Percentiles rank a stretch among this genome's conserved stretches.
phyloP scores from a whole-genome alignment of 371 early-diverging fungal genomes.

The Apophysomyces trapeziformis region DNA sequence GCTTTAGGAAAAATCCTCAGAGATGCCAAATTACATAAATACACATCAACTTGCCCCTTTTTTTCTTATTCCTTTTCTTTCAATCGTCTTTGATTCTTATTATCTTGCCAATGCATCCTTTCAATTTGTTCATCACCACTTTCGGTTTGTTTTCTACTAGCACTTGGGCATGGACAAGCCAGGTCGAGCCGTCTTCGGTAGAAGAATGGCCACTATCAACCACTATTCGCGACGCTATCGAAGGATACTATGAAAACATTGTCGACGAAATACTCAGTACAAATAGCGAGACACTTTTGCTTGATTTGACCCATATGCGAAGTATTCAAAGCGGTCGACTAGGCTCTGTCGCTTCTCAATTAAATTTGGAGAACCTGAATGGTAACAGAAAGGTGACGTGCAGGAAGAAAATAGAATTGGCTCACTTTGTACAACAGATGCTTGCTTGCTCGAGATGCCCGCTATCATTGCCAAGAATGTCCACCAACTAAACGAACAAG shows the following conservation, averaged over 20 bases:
- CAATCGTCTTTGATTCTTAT: no score
- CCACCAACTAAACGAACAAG: constrained; percentile 17
- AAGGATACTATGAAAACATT: constrained; percentile 32
- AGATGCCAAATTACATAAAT: constrained; percentile 1
- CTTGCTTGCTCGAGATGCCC: constrained; percentile 21
- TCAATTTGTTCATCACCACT: background rate
- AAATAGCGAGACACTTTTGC: constrained; percentile 37
- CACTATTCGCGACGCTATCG: constrained; percentile 23
- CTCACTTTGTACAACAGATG: constrained; percentile 9
- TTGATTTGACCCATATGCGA: constrained; percentile 31
- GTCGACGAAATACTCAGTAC: constrained; percentile 37
- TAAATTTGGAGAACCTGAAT: constrained; percentile 19
- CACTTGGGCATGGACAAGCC: background rate
- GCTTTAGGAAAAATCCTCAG: background rate
- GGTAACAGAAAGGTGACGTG: constrained; percentile 20
- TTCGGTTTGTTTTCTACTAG: background rate
- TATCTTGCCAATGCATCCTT: background rate
- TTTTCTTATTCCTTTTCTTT: constrained; percentile 5
- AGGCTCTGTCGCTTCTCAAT: constrained; percentile 13
- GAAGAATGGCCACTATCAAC: constrained; percentile 15
- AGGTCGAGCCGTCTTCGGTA: background rate
- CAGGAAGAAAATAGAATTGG: no score
- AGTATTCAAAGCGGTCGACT: constrained; percentile 3
- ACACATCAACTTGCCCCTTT: background rate
- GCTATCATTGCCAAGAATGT: constrained; percentile 27